Conservation (phyloP, 805 yeast species). For the Brettanomyces nanus region DNA sequence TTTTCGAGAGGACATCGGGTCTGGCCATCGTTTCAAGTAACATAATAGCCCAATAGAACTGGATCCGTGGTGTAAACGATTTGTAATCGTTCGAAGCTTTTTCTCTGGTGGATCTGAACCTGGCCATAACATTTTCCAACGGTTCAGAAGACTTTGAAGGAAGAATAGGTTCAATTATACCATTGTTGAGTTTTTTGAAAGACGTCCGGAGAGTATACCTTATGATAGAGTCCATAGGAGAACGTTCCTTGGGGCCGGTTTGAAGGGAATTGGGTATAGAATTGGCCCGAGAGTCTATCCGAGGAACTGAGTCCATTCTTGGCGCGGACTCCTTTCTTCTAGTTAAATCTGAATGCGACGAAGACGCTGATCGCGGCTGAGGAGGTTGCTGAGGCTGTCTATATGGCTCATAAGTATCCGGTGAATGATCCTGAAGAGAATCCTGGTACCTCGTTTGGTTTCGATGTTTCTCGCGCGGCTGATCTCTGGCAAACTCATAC, state of each 20-base stretch:
- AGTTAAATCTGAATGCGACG: too few species aligned
- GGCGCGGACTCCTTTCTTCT: neutral
- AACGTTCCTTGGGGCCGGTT: neutral
- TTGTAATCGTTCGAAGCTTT: slow-evolving; percentile 28
- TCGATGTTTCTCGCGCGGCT: neutral
- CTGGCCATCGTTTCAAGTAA: slow-evolving; percentile 40
- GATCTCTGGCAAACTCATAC: neutral
- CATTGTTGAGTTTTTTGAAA: slow-evolving; percentile 16
- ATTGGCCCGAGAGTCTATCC: neutral
- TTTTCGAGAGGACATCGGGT: slow-evolving; percentile 34
- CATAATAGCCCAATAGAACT: slow-evolving; percentile 54
- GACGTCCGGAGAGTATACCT: slow-evolving; percentile 13
- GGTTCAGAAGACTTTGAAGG: slow-evolving; percentile 25
- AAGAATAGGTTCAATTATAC: slow-evolving; percentile 21
- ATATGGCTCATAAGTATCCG: neutral
- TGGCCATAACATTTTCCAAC: slow-evolving; percentile 15
- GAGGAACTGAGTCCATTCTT: too few species aligned
- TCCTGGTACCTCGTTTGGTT: neutral
- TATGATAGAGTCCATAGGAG: slow-evolving; percentile 1
- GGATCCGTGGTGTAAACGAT: slow-evolving; percentile 41
- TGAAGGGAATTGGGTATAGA: neutral
- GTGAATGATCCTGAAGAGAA: neutral
- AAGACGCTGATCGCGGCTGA: too few species aligned
- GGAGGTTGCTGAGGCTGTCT: neutral
- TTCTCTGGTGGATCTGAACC: slow-evolving; percentile 25